These are phyloP conservation scores for Phytophthora melonis DNA, from an alignment of 352 stramenopile species.

Conservation along the genomic window DNA sequence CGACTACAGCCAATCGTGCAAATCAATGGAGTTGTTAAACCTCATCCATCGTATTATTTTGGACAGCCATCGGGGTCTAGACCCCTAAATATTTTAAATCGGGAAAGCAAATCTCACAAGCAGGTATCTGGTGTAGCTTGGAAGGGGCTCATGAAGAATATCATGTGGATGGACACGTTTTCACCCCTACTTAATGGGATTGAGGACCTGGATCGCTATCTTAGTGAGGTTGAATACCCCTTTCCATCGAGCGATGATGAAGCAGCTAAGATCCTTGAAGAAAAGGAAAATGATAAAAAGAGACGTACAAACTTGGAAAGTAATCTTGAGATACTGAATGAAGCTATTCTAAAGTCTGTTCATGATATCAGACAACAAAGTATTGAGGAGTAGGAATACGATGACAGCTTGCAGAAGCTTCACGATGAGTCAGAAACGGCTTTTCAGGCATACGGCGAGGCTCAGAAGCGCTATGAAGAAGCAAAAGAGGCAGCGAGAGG, in stretches of 20 bases:
- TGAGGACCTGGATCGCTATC: constrained; percentile 21
- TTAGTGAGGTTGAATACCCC: constrained; percentile 8
- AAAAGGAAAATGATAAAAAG: constrained; percentile 8
- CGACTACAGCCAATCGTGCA: too few species aligned
- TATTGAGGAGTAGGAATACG: not conserved
- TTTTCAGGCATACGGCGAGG: too few species aligned
- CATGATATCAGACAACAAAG: constrained; percentile 17
- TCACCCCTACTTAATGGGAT: not conserved
- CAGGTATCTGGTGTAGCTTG: constrained; percentile 4
- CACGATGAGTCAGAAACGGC: too few species aligned
- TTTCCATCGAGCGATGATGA: too few species aligned
- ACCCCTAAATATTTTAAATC: too few species aligned
- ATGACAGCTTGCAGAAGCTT: too few species aligned
- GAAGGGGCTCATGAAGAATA: constrained; percentile 15
- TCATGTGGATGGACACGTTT: not conserved
- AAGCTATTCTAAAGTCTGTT: constrained; percentile 6
- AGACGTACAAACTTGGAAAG: not conserved
- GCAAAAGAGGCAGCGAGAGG: not conserved
- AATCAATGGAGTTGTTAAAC: too few species aligned
- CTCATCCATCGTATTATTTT: too few species aligned
- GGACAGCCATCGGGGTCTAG: too few species aligned
- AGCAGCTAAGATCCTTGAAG: constrained; percentile 1
- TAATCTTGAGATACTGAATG: constrained; percentile 7
- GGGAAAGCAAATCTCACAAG: too few species aligned
- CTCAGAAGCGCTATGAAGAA: too few species aligned